phyloP scores from a whole-genome alignment of 257 asterid species.

The Gentiana macrophylla region DNA sequence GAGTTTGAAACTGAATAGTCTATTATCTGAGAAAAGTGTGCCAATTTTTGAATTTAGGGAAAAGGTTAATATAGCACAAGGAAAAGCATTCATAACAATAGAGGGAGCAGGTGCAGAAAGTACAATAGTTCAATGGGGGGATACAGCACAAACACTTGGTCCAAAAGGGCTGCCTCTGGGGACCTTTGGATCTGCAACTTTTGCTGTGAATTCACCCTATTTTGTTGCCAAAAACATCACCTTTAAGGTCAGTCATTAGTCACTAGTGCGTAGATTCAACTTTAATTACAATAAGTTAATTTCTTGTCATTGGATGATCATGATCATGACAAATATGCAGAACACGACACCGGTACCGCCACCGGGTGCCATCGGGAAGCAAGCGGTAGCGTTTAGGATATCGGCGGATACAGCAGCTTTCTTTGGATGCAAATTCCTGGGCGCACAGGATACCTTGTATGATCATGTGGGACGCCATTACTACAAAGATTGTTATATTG shows the following conservation, averaged over 20 bases:
- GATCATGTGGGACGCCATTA: constrained; percentile 85
- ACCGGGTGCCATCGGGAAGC: constrained; percentile 80
- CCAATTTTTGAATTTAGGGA: constrained; percentile 34
- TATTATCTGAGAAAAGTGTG: too few species aligned
- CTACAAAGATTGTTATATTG: constrained; percentile 81
- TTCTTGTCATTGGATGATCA: too few species aligned
- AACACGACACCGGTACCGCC: constrained; percentile 75
- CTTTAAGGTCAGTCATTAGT: constrained; percentile 39
- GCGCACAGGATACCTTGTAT: constrained; percentile 87
- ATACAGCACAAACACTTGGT: constrained; percentile 75
- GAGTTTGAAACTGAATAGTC: too few species aligned
- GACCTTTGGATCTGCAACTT: constrained; percentile 84
- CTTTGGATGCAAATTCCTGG: constrained; percentile 69
- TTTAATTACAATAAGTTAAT: too few species aligned
- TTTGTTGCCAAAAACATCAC: constrained; percentile 79
- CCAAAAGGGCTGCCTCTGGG: constrained; percentile 63
- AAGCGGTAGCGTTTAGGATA: constrained; percentile 88
- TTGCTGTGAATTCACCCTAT: constrained; percentile 76
- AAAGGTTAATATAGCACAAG: constrained; percentile 53
- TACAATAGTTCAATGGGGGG: constrained; percentile 81
- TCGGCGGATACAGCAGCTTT: constrained; percentile 82
- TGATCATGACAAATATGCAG: constrained; percentile 18
- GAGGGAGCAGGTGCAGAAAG: constrained; percentile 79
- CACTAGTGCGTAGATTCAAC: too few species aligned
- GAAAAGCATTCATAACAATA: constrained; percentile 59